Conservation (phyloP, 345 rosid genomes). For the Eucalyptus curtisii region DNA sequence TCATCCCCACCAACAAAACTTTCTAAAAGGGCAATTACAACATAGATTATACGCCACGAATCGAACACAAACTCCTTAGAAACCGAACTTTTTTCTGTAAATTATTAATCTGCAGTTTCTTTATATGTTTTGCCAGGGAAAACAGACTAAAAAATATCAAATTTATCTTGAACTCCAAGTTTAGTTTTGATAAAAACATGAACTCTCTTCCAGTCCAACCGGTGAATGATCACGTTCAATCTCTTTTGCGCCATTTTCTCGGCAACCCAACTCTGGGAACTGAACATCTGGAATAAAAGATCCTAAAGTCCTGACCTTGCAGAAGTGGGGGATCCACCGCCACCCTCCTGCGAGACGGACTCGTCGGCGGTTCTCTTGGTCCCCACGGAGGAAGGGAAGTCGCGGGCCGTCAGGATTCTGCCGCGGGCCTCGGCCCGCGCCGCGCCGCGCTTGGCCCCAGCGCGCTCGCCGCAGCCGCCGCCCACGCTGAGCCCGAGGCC, state of each 20-base stretch:
- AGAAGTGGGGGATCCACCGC: neutral
- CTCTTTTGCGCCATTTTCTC: neutral
- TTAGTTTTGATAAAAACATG: neutral
- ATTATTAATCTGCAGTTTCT: neutral
- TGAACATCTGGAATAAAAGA: neutral
- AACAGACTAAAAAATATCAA: neutral
- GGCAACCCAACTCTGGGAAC: neutral
- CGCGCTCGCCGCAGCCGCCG: slow-evolving; percentile 34
- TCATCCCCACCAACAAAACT: neutral
- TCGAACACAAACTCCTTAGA: neutral
- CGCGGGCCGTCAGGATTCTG: slow-evolving; percentile 53
- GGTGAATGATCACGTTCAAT: neutral
- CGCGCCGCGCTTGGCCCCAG: slow-evolving; percentile 20
- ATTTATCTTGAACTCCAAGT: neutral
- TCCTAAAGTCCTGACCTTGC: neutral
- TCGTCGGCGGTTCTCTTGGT: neutral
- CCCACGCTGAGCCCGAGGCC: slow-evolving; percentile 61
- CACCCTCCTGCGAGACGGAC: neutral
- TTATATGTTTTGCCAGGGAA: neutral
- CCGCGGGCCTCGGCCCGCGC: slow-evolving; percentile 48
- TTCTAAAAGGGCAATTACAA: neutral
- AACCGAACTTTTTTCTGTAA: neutral
- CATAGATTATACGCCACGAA: neutral
- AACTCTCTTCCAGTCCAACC: neutral
- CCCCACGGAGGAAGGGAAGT: neutral